Evolutionary conservation across 345 rosid species (phyloP).

Genomic region (Pelargonium nanum): DNA sequence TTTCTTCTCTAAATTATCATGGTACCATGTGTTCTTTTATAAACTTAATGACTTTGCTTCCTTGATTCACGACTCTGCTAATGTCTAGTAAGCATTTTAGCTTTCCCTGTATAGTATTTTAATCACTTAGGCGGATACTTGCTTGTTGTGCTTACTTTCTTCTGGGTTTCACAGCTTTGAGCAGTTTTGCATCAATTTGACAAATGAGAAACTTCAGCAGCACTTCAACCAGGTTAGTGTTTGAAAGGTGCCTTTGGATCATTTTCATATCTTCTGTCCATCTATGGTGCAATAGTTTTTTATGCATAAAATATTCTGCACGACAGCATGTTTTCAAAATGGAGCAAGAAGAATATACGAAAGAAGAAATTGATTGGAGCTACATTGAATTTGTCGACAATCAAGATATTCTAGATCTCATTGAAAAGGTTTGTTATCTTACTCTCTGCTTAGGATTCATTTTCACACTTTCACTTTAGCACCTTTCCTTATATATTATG

Average conservation of each 20-base stretch:
- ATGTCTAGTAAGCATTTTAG: not conserved
- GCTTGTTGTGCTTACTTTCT: slow-evolving; percentile 6
- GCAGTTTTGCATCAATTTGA: slow-evolving; percentile 98
- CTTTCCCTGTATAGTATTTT: no score
- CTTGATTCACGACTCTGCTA: not conserved
- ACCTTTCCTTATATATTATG: no score
- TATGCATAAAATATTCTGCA: not conserved
- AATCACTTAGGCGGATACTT: not conserved
- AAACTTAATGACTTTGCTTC: not conserved
- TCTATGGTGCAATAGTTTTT: slow-evolving; percentile 8
- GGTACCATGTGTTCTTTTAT: not conserved
- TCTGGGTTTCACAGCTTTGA: slow-evolving; percentile 69
- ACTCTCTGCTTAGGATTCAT: slow-evolving; percentile 11
- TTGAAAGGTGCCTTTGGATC: slow-evolving; percentile 4
- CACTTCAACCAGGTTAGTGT: slow-evolving; percentile 92
- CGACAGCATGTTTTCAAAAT: slow-evolving; percentile 96
- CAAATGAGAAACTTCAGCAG: slow-evolving; percentile 98
- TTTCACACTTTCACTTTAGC: not conserved
- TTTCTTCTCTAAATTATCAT: not conserved
- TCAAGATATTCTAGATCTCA: slow-evolving; percentile 87
- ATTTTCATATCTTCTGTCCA: slow-evolving; percentile 9
- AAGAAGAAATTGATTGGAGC: slow-evolving; percentile 98
- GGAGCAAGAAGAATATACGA: slow-evolving; percentile 99
- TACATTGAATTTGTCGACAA: slow-evolving; percentile 95
- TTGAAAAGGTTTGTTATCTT: slow-evolving; percentile 71